Evolutionary conservation across 2,329 filamentous ascomycete genomes (phyloP).

Genomic region (Paracorniculantispora psalliotae): DNA sequence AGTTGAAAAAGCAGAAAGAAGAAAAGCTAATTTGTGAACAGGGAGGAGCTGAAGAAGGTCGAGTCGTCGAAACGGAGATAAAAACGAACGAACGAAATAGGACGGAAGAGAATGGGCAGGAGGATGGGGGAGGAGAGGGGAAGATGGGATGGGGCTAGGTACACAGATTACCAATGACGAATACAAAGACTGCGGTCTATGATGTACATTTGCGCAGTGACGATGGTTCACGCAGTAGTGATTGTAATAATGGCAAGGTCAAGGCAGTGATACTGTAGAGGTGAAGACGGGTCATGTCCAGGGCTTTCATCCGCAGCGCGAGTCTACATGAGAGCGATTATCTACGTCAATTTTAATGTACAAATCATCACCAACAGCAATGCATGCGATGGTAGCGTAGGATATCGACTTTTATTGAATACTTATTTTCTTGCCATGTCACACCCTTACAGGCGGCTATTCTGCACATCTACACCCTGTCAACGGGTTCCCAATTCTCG

Average conservation of each 20-base stretch:
- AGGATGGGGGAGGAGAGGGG: background rate
- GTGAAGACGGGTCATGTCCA: no score
- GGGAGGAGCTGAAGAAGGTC: conserved; percentile 93
- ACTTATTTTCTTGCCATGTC: background rate
- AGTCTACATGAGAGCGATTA: no score
- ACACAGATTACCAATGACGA: background rate
- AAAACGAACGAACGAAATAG: background rate
- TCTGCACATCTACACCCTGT: background rate
- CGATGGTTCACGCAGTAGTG: no score
- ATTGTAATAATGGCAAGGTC: no score
- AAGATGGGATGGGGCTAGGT: background rate
- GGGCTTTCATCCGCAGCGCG: no score
- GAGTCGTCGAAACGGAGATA: conserved; percentile 65
- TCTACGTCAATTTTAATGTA: no score
- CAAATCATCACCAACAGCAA: no score
- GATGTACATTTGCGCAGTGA: background rate
- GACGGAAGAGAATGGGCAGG: background rate
- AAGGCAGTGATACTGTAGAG: no score
- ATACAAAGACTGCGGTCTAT: background rate
- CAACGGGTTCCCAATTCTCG: background rate
- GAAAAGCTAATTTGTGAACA: conserved; percentile 31
- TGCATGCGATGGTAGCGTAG: no score
- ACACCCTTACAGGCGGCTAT: background rate
- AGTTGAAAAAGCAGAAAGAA: no score
- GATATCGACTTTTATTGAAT: background rate